These are phyloP conservation scores for Leccinellum luteum DNA, from an alignment of 768 basidiomycete species.

Conservation along the genomic window DNA sequence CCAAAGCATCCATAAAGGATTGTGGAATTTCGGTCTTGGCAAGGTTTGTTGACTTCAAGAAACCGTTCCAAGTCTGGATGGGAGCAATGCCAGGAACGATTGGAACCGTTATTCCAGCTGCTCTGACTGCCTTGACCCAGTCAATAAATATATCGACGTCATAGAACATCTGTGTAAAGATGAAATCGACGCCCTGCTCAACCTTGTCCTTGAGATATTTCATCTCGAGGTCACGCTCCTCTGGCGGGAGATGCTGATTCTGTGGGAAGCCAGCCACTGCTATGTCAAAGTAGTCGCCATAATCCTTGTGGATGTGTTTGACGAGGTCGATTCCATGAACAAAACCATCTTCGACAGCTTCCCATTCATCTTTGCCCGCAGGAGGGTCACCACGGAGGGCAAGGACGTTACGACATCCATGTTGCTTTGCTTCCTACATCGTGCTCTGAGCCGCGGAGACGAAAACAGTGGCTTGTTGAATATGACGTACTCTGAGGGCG, in stretches of 20 bases:
- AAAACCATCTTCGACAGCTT: slow-evolving; percentile 89
- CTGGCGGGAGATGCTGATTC: slow-evolving; percentile 65
- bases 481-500: slow-evolving; percentile 72
- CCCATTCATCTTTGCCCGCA: slow-evolving; percentile 85
- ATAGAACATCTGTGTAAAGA: slow-evolving; percentile 99
- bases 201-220: slow-evolving; percentile 86
- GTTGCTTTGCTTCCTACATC: slow-evolving; percentile 77
- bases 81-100: slow-evolving; percentile 94
- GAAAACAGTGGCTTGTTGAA: slow-evolving; percentile 1
- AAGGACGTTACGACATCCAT: slow-evolving; percentile 90
- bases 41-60: slow-evolving; percentile 76
- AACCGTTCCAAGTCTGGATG: slow-evolving; percentile 96
- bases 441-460: slow-evolving; percentile 1
- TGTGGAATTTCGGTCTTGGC: slow-evolving; percentile 80
- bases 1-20: slow-evolving; percentile 67
- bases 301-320: slow-evolving; percentile 73
- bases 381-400: slow-evolving; percentile 94
- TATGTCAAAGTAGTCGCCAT: slow-evolving; percentile 94
- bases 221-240: slow-evolving; percentile 77
- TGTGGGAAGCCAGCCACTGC: slow-evolving; percentile 94
- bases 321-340: slow-evolving; percentile 91
- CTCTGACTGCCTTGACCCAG: slow-evolving; percentile 85
- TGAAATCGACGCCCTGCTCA: slow-evolving; percentile 87
- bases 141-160: slow-evolving; percentile 87
- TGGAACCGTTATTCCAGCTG: slow-evolving; percentile 83